Evolutionary conservation across 306 rosid species (phyloP).

Genomic region (Ceratonia siliqua): DNA sequence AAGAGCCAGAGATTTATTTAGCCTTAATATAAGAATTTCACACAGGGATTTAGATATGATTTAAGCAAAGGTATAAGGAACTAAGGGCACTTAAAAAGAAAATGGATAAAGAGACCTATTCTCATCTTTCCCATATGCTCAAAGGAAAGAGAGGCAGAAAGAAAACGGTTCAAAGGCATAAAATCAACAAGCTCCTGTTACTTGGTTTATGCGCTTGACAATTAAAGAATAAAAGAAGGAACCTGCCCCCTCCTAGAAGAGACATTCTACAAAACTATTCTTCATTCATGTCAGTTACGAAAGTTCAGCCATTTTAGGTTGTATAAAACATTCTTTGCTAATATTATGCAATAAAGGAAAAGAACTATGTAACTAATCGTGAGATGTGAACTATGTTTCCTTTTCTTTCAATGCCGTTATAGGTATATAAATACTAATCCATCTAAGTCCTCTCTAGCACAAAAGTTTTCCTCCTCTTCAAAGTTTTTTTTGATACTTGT

Average conservation of each 20-base stretch:
- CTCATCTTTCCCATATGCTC: conserved; percentile 8
- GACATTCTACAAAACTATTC: not conserved
- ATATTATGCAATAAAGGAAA: not conserved
- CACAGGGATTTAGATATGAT: not conserved
- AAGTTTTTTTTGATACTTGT: too few species aligned
- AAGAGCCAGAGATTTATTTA: too few species aligned
- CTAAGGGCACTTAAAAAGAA: not conserved
- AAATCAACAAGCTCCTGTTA: not conserved
- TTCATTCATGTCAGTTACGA: not conserved
- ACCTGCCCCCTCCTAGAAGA: not conserved
- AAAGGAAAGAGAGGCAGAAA: not conserved
- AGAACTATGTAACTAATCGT: not conserved
- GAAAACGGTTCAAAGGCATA: not conserved
- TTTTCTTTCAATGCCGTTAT: not conserved
- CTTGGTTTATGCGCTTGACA: too few species aligned
- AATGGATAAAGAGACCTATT: not conserved
- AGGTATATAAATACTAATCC: too few species aligned
- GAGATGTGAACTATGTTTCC: not conserved
- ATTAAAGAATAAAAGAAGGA: too few species aligned
- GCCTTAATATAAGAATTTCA: not conserved
- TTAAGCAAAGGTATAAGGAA: not conserved
- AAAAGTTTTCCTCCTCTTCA: too few species aligned
- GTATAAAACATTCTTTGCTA: not conserved
- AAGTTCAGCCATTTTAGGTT: not conserved
- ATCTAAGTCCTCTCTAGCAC: too few species aligned